Evolutionary conservation across 306 rosid species (phyloP), one percentile per base, ranked within the genome.

Genomic region (Sechiopsis laciniata): DNA sequence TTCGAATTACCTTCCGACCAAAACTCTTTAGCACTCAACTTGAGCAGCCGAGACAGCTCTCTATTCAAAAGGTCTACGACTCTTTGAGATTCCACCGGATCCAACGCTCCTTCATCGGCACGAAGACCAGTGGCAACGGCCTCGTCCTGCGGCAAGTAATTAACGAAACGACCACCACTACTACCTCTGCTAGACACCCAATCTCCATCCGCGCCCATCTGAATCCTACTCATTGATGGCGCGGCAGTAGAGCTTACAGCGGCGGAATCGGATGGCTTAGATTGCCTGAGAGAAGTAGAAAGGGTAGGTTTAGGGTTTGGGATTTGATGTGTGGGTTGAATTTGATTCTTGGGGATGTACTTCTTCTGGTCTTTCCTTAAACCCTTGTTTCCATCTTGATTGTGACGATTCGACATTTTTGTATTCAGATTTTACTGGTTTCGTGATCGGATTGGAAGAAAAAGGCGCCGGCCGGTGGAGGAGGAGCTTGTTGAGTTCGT

Each of bases 81-180:
- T 81, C 86, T 85, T 85, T 95, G 99, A 71, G 99, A 91, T 71
- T 91, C 92, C 70, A 91, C 15, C 21, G 99, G 86, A 81, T 95
- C 96, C 88, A 89, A 80, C 22, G 90, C 99, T 16, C 97, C 99
- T 64, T 89, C 91, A 20, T 89, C 86, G 13, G 91, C 91, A 50
- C 91, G 85, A 54, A 91, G 91, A 52, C 97, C 99, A 57, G 95
- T 80, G 8, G 97, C 99, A 54, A 91, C 90, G 0, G 97, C 99
- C 83, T 91, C 99, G 53, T 95, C 97, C 50, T 91, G 99, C 2
- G 99, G 99, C 79, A 89, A 80, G 83, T 91, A 95, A 66, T 78
- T 88, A 0, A 95, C 96, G 75, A 95, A 91, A 80, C 70, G 88
- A 22, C 87, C 95, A 65, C 70, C 37, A 32, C 5, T 85, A 40